Base-by-base conservation (phyloP, 331 rosid species). In the Stylosanthes scabra region DNA sequence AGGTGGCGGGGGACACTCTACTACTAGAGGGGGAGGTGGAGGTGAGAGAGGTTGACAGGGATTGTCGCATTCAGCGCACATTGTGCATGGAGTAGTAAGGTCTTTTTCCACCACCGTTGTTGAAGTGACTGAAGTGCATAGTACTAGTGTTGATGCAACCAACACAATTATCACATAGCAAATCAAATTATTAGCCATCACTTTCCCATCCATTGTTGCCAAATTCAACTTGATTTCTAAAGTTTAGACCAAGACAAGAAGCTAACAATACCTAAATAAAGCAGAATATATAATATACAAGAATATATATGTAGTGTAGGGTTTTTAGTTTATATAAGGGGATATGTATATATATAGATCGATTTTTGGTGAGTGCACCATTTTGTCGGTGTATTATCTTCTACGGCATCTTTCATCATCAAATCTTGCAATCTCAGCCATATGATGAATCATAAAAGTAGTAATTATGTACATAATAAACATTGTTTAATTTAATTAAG, bases 301-400 rank as follows among this genome's bases (percentile, higher is more conserved):
- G 15, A 37, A 55, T 34, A 34, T 34, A 34, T 3, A 34, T 34
- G 39, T 34, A 41, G 14, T 8, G 54, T 25, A 54, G 28, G 39
- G 39, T 0, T 52, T 39, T 47, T 20, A 45, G 13, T 59, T 49
- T 70, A 45, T 70, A 45, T 69, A 10, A 3, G 3, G 10, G 57
- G 34, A 14, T 45, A 34, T 27, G 75, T 81, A 71, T 63, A 89
- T 85, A 83, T 62, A 64, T 71, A 46, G 39, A 34, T 34, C 39
- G 39, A 7, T 42, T 62, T 61, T 85, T 82, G 87, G 84, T 84
- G 87, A 83, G 85, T 84, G 84, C 92, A 83, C 81, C 76, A 74
- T 71, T 71, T 80, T 83, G 90, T 88, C 86, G 93, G 90, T 89
- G 89, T 63, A 81, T 83, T 83, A 83, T 75, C 88, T 89, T 85